Percentiles rank a stretch among this genome's conserved stretches.
phyloP scores from a whole-genome alignment of 257 asterid species.

The Solanum infundibuliforme region DNA sequence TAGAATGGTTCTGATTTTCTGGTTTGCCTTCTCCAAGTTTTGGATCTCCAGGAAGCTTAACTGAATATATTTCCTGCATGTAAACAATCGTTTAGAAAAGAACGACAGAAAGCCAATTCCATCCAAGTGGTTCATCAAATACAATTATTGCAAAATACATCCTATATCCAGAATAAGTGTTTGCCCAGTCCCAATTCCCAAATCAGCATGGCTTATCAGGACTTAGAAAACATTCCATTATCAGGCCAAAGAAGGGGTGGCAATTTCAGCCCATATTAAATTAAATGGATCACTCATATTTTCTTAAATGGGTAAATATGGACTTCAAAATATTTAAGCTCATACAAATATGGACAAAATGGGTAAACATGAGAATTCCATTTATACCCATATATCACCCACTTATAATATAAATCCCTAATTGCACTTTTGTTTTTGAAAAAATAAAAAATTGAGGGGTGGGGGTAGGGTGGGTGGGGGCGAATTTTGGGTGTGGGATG shows the following conservation, averaged over 20 bases:
- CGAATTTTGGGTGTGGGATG: too few species aligned
- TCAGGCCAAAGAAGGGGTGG: not conserved
- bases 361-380: too few species aligned
- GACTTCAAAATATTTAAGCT: too few species aligned
- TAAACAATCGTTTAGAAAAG: not conserved
- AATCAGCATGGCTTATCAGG: not conserved
- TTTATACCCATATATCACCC: too few species aligned
- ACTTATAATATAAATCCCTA: too few species aligned
- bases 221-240: not conserved
- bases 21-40: slow-evolving; percentile 99
- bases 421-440: too few species aligned
- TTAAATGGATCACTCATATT: too few species aligned
- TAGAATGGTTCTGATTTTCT: slow-evolving; percentile 93
- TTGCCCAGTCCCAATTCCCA: not conserved
- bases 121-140: not conserved
- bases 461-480: too few species aligned
- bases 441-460: too few species aligned
- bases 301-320: too few species aligned
- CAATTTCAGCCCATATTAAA: too few species aligned
- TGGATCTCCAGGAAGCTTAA: slow-evolving; percentile 98
- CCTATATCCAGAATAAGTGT: not conserved
- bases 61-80: slow-evolving; percentile 77
- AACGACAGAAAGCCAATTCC: not conserved
- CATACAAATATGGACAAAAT: too few species aligned
- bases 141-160: not conserved